These are phyloP conservation scores for Phytophthora ohioensis DNA, from an alignment of 352 stramenopile genomes.

Conservation along the genomic window DNA sequence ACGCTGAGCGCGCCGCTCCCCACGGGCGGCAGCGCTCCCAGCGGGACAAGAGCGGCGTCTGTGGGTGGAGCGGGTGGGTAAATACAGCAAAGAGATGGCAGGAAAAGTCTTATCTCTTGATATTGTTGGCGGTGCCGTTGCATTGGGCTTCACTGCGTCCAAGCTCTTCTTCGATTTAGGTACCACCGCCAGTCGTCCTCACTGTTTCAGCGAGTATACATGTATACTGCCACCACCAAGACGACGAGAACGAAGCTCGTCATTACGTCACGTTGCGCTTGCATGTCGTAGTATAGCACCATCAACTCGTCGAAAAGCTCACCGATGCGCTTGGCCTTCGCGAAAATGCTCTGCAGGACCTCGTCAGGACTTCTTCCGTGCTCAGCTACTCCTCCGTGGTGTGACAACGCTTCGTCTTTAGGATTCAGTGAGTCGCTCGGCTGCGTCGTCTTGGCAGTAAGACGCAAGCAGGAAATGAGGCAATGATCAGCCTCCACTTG, in stretches of 20 bases:
- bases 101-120: constrained; percentile 15
- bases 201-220: constrained; percentile 10
- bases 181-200: not conserved
- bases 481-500: constrained; percentile 1
- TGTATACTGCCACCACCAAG: constrained; percentile 3
- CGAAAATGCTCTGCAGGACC: too few species aligned
- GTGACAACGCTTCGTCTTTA: too few species aligned
- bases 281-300: not conserved
- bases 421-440: not conserved
- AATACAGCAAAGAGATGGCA: constrained; percentile 24
- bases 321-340: not conserved
- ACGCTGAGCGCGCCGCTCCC: constrained; percentile 56
- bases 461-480: constrained; percentile 15
- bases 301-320: constrained; percentile 1
- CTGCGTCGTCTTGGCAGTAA: not conserved
- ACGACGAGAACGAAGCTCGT: not conserved
- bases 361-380: not conserved
- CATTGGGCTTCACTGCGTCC: not conserved
- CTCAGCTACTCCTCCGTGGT: not conserved
- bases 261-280: not conserved
- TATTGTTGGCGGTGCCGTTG: not conserved
- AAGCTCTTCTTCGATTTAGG: not conserved
- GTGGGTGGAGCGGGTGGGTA: constrained; percentile 32
- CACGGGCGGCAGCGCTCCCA: constrained; percentile 4
- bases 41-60: constrained; percentile 8